These are phyloP conservation scores for Knoxia roxburghii DNA, from an alignment of 257 asterid species.

Conservation along the genomic window DNA sequence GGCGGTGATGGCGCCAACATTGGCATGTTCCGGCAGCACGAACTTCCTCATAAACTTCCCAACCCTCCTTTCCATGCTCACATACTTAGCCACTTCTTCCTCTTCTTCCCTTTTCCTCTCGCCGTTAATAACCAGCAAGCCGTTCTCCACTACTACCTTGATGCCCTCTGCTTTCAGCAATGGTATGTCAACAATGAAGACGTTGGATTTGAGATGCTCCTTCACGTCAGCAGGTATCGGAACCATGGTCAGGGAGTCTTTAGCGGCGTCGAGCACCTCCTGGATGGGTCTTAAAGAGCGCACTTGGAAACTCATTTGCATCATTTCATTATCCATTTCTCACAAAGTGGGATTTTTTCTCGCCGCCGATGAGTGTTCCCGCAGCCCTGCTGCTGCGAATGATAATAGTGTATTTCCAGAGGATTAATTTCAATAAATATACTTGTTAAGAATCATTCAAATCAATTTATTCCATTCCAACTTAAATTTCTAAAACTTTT, in stretches of 20 bases:
- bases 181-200: conserved; percentile 18
- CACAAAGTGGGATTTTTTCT: too few relatives aligned
- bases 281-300: conserved; percentile 17
- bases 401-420: too few relatives aligned
- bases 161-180: conserved; percentile 20
- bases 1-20: conserved; percentile 30
- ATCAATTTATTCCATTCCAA: too few relatives aligned
- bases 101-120: conserved; percentile 20
- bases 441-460: too few relatives aligned
- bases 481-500: too few relatives aligned
- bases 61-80: conserved; percentile 43
- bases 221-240: conserved; percentile 22
- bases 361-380: too few relatives aligned
- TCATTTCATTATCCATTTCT: too few relatives aligned
- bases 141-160: conserved; percentile 20
- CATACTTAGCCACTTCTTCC: conserved; percentile 20
- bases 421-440: too few relatives aligned
- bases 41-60: conserved; percentile 49
- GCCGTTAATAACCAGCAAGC: conserved; percentile 30
- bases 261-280: conserved; percentile 5
- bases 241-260: conserved; percentile 12
- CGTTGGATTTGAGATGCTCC: conserved; percentile 11
- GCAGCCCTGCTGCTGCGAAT: too few relatives aligned
- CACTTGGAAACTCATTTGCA: not conserved
- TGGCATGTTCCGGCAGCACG: conserved; percentile 37